Evolutionary conservation across 2,329 filamentous ascomycete genomes (phyloP), one percentile per base, ranked within the genome.

Genomic region (Sarocladium oryzae): DNA sequence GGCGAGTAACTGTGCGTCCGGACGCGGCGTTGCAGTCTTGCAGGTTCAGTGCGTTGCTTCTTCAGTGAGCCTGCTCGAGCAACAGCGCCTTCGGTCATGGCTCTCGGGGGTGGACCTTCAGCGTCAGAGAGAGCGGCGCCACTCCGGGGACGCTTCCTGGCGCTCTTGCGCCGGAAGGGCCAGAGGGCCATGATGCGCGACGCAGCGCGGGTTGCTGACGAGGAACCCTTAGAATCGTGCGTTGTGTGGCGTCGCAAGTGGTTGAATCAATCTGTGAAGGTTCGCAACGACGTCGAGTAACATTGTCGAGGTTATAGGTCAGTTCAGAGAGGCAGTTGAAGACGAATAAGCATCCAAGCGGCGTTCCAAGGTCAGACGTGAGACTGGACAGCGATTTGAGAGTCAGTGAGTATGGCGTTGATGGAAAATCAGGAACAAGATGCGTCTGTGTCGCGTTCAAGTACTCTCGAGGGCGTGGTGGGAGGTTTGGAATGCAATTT

Each of bases 121-220:
- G 75, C 68, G 60, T 77, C 77, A 54, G 76, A 69, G 57, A 78
- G 68, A 58, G 76, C 77, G 59, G 76, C 78, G 66, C 81, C 67
- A 57, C 70, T 71, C 54, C 72, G 69, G 56, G 74, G 67, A 63
- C 76, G 74, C 69, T 75, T 81, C 69, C 84, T 84, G 68, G 82
- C 84, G 69, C 79, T 84, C 70, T 78, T 85, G 63, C 85, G 83
- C 69, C 84, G 78, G 69, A 95, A 95, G 55, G 85, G 88, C 89
- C 89, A 95, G 68, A 91, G 73, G 65, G 85, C 82, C 88, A 92
- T 92, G 52, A 56, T 66, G 38, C 16, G 26, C 10, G 32, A 21
- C n/a, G 43, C 43, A 10, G 33, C 15, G 43, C 26, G 53, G n/a
- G 23, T 33, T 32, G 43, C 43, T 11, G 28, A 33, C 43, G n/a